These are phyloP conservation scores for Schoenoplectus triqueter DNA, from an alignment of 202 grass and related monocot species.

Conservation along the genomic window DNA sequence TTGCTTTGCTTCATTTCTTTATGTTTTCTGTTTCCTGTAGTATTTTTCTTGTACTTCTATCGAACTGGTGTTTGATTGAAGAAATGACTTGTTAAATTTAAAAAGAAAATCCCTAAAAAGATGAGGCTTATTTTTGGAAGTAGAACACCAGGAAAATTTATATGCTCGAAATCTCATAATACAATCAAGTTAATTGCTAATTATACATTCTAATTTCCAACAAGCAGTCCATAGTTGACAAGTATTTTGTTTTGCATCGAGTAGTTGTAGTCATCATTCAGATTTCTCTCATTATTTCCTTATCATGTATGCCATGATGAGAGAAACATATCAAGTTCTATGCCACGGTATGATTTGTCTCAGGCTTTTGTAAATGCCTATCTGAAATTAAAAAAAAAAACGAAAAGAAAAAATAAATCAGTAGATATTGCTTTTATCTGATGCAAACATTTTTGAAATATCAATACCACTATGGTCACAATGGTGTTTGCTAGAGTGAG, in stretches of 20 bases:
- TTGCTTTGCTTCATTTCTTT: not conserved
- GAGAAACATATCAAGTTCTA: constrained; percentile 12
- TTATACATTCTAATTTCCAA: not conserved
- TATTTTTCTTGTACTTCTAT: not conserved
- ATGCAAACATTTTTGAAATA: too few species aligned
- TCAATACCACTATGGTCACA: not conserved
- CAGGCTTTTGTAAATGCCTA: constrained; percentile 39
- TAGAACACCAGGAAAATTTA: not conserved
- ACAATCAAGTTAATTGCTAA: constrained; percentile 10
- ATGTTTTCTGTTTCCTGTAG: not conserved
- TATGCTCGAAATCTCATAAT: not conserved
- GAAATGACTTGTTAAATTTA: not conserved
- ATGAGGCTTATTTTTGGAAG: not conserved
- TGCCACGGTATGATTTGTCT: constrained; percentile 40
- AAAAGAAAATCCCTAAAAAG: not conserved
- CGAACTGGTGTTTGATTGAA: not conserved
- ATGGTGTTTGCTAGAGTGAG: not conserved
- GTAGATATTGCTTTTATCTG: not conserved
- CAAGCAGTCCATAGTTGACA: not conserved
- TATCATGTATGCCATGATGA: not conserved
- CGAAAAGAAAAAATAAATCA: not conserved
- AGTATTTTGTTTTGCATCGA: not conserved
- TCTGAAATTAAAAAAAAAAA: constrained; percentile 25
- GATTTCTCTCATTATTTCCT: not conserved
- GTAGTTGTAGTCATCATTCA: not conserved